Base-by-base conservation (phyloP, 2,329 filamentous ascomycete species). In the Cadophora malorum region DNA sequence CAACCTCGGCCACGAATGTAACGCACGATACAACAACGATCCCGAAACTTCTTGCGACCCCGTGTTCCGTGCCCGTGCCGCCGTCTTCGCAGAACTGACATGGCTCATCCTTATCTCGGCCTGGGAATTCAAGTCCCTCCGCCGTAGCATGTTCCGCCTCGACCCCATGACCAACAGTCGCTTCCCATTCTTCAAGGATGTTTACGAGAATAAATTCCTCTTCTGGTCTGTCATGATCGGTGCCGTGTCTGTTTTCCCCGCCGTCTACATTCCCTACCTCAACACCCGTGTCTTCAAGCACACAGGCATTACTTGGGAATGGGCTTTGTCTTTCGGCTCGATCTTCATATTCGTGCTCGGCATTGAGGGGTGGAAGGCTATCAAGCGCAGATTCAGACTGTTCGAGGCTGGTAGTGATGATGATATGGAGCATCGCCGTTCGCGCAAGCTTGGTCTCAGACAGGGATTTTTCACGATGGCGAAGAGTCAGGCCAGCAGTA, bases 211-310 rank as follows among this genome's bases (percentile, higher is more conserved):
- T 78, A 81, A 85, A 73, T 89, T 90, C 79, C 79, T 87, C 33
- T 88, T 87, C 80, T 86, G 80, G 77, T 80, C 84, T 12, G 83
- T 87, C 66, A 79, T 85, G 70, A 78, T 85, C 19, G 85, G 85
- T 6, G 84, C 83, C 61, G 67, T 86, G 25, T 83, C 83, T 10
- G 84, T 86, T 2, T 86, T 88, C 73, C 85, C 85, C 0, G 81
- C 83, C n/a, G 78, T 87, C 4, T 91, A 91, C 74, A 90, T 91
- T 68, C 88, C 88, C 0, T 85, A 85, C 38, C 82, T 90, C 72
- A 90, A 89, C 73, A 83, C 83, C n/a, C 80, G 80, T 1, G 87
- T 90, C 1, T 90, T 90, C 80, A 86, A 87, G 73, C 87, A 90
- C 72, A 83, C 80, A 7, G 84, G 84, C 1, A 90, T 90, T 66